A percentile compares a stretch with the other conserved stretches of the same genome.
phyloP scores from a whole-genome alignment of 768 basidiomycete species.

The Amanita subjunquillea region DNA sequence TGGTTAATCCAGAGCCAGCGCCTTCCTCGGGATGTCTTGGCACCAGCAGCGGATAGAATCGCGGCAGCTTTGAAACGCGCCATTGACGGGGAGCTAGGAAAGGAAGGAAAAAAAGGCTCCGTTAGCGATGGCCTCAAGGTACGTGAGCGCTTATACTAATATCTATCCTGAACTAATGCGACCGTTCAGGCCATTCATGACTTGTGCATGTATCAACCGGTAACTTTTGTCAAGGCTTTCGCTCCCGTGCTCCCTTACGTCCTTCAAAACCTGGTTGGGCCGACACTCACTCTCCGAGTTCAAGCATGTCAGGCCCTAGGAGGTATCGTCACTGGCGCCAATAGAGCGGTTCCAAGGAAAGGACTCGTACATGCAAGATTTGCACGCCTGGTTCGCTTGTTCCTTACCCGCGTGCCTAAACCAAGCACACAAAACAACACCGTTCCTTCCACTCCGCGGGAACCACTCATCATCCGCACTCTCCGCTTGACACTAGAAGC shows the following conservation, averaged over 20 bases:
- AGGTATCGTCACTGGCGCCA: constrained; percentile 50
- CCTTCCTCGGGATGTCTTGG: constrained; percentile 49
- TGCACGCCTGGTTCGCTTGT: constrained; percentile 34
- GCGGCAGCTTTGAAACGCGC: constrained; percentile 64
- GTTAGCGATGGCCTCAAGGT: constrained; percentile 73
- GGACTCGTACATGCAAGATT: constrained; percentile 38
- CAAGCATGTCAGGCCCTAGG: constrained; percentile 73
- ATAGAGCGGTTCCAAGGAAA: constrained; percentile 28
- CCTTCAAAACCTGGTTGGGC: constrained; percentile 51
- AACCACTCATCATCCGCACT: constrained; percentile 51
- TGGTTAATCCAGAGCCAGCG: constrained; percentile 67
- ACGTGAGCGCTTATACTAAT: constrained; percentile 10
- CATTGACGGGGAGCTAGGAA: constrained; percentile 76
- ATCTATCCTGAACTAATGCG: neutral
- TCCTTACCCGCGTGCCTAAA: constrained; percentile 33
- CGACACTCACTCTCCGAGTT: constrained; percentile 51
- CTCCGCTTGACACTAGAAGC: constrained; percentile 52
- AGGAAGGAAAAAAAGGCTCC: constrained; percentile 84
- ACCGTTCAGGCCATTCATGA: constrained; percentile 58
- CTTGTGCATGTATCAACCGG: constrained; percentile 50
- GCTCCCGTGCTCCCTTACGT: constrained; percentile 45
- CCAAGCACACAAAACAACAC: constrained; percentile 12
- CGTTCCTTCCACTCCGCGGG: constrained; percentile 16
- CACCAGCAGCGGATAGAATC: constrained; percentile 56
- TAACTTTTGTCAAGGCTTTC: constrained; percentile 63